phyloP scores from a whole-genome alignment of 2,329 filamentous ascomycete species.

The Colletotrichum musae region DNA sequence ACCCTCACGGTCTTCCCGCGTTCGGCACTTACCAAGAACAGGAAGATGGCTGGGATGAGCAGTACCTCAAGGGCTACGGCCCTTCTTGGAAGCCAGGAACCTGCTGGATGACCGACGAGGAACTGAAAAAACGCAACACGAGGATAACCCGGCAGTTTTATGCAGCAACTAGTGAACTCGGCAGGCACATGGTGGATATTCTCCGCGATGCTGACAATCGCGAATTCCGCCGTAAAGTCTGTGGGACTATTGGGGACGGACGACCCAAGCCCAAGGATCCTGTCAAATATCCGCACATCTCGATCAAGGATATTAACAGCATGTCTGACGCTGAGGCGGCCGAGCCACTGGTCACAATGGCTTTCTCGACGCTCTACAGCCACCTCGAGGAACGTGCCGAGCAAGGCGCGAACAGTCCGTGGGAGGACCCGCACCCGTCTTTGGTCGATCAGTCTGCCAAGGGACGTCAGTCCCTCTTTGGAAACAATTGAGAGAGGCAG shows the following conservation, averaged over 20 bases:
- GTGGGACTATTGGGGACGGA: constrained; percentile 57
- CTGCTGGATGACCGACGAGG: constrained; percentile 43
- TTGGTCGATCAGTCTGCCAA: constrained; percentile 24
- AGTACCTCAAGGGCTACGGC: constrained; percentile 37
- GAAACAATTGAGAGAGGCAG: constrained; percentile 14
- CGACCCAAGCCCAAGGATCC: constrained; percentile 48
- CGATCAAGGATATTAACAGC: constrained; percentile 55
- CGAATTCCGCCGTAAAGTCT: constrained; percentile 44
- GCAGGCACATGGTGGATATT: constrained; percentile 50
- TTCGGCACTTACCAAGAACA: neutral
- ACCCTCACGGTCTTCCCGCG: constrained; percentile 48
- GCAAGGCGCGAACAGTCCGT: constrained; percentile 13
- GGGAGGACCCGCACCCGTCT: constrained; percentile 22
- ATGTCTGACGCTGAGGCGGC: constrained; percentile 57
- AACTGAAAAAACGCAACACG: constrained; percentile 46
- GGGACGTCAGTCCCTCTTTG: constrained; percentile 28
- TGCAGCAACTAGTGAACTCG: constrained; percentile 53
- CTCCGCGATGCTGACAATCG: constrained; percentile 50
- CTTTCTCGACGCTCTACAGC: constrained; percentile 50
- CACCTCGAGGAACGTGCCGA: constrained; percentile 30
- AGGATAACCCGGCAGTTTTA: constrained; percentile 56
- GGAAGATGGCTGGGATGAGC: constrained; percentile 45
- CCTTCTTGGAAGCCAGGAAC: constrained; percentile 42
- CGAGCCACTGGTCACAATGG: constrained; percentile 59
- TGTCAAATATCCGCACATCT: constrained; percentile 47